A percentile compares a stretch with the other conserved stretches of the same genome.
phyloP scores from a whole-genome alignment of 768 basidiomycete genomes.

The Trametes maxima region DNA sequence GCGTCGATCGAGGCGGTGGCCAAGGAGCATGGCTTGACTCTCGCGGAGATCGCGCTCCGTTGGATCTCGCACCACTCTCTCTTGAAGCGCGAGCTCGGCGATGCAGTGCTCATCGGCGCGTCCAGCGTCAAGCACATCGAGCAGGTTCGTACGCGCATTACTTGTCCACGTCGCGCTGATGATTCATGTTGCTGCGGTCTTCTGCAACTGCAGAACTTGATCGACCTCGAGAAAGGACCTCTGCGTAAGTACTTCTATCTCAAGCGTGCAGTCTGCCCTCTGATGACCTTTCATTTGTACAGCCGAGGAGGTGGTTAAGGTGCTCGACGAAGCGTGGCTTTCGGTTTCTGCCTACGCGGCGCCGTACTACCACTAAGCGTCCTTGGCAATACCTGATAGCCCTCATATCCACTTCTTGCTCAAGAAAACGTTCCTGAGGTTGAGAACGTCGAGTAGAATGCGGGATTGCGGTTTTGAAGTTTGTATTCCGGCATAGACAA shows the following conservation, averaged over 20 bases:
- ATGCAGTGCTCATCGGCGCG: constrained; percentile 64
- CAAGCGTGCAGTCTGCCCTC: neutral
- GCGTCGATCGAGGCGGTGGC: constrained; percentile 46
- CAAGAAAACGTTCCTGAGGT: neutral
- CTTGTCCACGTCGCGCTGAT: neutral
- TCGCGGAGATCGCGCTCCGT: constrained; percentile 45
- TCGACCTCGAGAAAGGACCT: constrained; percentile 57
- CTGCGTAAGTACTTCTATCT: constrained; percentile 20
- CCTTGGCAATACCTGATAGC: neutral
- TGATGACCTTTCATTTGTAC: neutral
- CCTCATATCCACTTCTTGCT: neutral
- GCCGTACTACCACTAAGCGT: constrained; percentile 17
- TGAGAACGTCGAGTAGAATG: neutral
- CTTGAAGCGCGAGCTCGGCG: constrained; percentile 48
- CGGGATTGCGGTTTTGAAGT: no score
- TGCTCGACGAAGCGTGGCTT: constrained; percentile 54
- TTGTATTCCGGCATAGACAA: no score
- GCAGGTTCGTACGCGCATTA: constrained; percentile 34
- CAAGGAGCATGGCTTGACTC: constrained; percentile 39
- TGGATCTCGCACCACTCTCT: constrained; percentile 54
- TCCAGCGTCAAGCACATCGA: constrained; percentile 59
- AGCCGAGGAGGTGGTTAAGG: constrained; percentile 55
- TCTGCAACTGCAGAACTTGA: constrained; percentile 41
- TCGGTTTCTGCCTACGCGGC: constrained; percentile 43
- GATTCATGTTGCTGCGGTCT: neutral